A percentile compares a stretch with the other conserved stretches of the same genome.
phyloP scores from a whole-genome alignment of 2,329 filamentous ascomycete species.

The Akanthomyces lecanii region DNA sequence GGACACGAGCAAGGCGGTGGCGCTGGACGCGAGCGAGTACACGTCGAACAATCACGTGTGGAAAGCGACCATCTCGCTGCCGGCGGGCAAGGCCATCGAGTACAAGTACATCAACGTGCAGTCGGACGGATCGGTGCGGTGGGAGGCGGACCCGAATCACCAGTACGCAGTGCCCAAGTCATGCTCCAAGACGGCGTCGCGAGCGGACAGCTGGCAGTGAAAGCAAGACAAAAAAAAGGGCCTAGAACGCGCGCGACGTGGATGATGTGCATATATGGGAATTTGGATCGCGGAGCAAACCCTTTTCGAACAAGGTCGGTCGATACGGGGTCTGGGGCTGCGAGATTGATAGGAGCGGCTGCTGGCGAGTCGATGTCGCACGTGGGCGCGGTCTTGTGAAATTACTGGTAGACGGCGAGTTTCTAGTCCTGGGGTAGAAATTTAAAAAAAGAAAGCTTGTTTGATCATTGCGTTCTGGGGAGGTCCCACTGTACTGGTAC shows the following conservation, averaged over 20 bases:
- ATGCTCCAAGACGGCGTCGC: slow-evolving; percentile 26
- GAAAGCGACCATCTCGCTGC: slow-evolving; percentile 52
- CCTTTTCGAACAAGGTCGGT: too few relatives aligned
- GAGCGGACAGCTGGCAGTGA: slow-evolving; percentile 30
- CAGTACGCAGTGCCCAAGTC: slow-evolving; percentile 30
- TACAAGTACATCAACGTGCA: slow-evolving; percentile 67
- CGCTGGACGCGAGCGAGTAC: slow-evolving; percentile 57
- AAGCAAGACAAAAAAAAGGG: background rate
- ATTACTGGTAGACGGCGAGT: background rate
- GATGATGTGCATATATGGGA: too few relatives aligned
- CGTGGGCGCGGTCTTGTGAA: slow-evolving; percentile 1
- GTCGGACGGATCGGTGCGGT: slow-evolving; percentile 50
- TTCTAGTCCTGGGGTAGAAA: too few relatives aligned
- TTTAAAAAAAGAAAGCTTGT: background rate
- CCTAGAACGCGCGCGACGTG: too few relatives aligned
- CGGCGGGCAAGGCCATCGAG: slow-evolving; percentile 51
- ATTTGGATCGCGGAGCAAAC: too few relatives aligned
- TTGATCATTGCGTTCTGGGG: background rate
- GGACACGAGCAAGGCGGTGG: slow-evolving; percentile 50
- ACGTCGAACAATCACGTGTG: slow-evolving; percentile 57
- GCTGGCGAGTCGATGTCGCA: slow-evolving; percentile 6
- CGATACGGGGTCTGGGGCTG: background rate
- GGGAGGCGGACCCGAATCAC: slow-evolving; percentile 60
- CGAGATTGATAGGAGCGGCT: background rate
- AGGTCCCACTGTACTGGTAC: too few relatives aligned